Evolutionary conservation across 192 early-diverging fungal genomes (phyloP).

Genomic region (Anaeromyces robustus): DNA sequence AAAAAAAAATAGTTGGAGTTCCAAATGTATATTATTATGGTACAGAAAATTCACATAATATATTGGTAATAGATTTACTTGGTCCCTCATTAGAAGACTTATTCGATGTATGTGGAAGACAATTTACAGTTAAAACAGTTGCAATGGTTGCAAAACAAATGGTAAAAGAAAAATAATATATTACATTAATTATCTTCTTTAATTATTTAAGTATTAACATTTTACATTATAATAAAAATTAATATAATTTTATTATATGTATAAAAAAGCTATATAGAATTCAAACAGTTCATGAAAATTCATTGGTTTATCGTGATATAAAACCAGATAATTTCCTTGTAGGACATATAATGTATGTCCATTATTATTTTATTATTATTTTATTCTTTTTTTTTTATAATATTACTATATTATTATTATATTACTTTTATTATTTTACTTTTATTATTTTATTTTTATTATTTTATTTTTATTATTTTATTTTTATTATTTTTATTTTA

Average conservation of each 20-base stretch:
- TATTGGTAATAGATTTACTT: conserved; percentile 85
- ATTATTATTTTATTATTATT: too few species aligned
- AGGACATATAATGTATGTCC: conserved; percentile 30
- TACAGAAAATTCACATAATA: conserved; percentile 87
- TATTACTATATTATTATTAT: too few species aligned
- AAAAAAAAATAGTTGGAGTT: conserved; percentile 45
- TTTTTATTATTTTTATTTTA: too few species aligned
- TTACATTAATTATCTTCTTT: too few species aligned
- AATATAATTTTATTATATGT: too few species aligned
- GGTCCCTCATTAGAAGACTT: conserved; percentile 88
- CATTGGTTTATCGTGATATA: conserved; percentile 93
- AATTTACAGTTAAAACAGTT: conserved; percentile 84
- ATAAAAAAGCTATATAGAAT: conserved; percentile 28
- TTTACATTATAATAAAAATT: too few species aligned
- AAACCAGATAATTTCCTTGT: conserved; percentile 98
- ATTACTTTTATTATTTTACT: too few species aligned
- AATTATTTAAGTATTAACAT: too few species aligned
- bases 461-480: too few species aligned
- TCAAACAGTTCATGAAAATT: conserved; percentile 85
- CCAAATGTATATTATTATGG: conserved; percentile 90
- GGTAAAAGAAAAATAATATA: conserved; percentile 34
- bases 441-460: too few species aligned
- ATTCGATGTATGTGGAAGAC: conserved; percentile 88
- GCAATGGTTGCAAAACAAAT: conserved; percentile 92
- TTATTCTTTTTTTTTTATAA: too few species aligned